A percentile compares a stretch with the other conserved stretches of the same genome.
These are phyloP conservation scores for Chamaecrista fasciculata DNA, from an alignment of 306 rosid genomes.

Conservation along the genomic window DNA sequence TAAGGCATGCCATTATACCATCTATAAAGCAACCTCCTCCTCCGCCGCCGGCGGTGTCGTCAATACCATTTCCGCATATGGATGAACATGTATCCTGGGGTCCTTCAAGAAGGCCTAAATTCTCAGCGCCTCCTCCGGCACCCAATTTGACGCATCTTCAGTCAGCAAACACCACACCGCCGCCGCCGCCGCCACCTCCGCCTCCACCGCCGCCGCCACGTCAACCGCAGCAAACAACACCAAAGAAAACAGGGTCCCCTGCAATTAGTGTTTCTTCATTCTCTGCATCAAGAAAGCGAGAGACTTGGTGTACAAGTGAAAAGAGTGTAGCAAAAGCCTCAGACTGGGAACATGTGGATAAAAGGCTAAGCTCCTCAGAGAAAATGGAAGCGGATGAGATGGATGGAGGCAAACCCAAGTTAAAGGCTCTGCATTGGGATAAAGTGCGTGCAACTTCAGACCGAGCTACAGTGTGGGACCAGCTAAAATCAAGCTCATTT, in stretches of 20 bases:
- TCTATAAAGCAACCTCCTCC: conserved; percentile 35
- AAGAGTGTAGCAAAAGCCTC: conserved; percentile 30
- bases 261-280: conserved; percentile 26
- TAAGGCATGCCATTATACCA: conserved; percentile 26
- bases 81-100: conserved; percentile 22
- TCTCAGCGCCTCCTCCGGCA: conserved; percentile 69
- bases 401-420: conserved; percentile 72
- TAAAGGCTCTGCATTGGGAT: conserved; percentile 98
- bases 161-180: conserved; percentile 34
- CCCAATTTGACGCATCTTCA: conserved; percentile 62
- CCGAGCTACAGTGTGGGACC: conserved; percentile 97
- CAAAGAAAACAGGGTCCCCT: conserved; percentile 30
- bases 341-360: not conserved
- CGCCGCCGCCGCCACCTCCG: conserved; percentile 22
- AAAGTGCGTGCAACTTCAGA: conserved; percentile 94
- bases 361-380: conserved; percentile 31
- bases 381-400: conserved; percentile 52
- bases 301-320: conserved; percentile 34
- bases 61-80: conserved; percentile 15
- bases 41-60: conserved; percentile 25
- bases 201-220: conserved; percentile 46
- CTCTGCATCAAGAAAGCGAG: conserved; percentile 30
- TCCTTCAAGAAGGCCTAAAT: conserved; percentile 52
- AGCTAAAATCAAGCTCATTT: conserved; percentile 92
- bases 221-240: conserved; percentile 19